These are phyloP conservation scores for Senna tora DNA, from an alignment of 306 rosid species.

Conservation along the genomic window DNA sequence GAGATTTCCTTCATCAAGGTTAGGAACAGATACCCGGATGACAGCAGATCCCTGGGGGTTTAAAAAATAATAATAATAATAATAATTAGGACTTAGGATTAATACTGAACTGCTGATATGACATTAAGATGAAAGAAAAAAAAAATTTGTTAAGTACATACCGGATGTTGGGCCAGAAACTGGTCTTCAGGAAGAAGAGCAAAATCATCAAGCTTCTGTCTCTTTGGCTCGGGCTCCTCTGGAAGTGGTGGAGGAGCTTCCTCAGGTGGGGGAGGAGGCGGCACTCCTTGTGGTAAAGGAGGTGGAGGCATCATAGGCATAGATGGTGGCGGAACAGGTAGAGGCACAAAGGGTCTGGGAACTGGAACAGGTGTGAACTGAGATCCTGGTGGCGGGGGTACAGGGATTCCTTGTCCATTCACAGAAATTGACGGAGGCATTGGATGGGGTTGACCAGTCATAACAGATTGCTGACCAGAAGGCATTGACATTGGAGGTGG, in stretches of 20 bases:
- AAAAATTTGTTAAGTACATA: constrained; percentile 38
- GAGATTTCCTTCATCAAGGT: constrained; percentile 91
- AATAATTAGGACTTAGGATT: constrained; percentile 30
- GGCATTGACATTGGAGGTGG: constrained; percentile 64
- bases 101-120: background rate
- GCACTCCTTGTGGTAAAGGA: constrained; percentile 82
- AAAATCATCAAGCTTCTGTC: constrained; percentile 85
- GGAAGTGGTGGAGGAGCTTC: constrained; percentile 99
- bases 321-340: constrained; percentile 56
- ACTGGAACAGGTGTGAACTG: constrained; percentile 59
- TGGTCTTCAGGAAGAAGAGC: constrained; percentile 87
- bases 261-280: constrained; percentile 91
- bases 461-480: constrained; percentile 67
- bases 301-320: constrained; percentile 90
- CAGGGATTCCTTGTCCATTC: constrained; percentile 58
- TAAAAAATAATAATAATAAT: no score
- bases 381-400: constrained; percentile 96
- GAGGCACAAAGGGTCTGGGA: constrained; percentile 63
- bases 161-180: constrained; percentile 87
- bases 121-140: background rate
- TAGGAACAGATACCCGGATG: constrained; percentile 77
- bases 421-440: constrained; percentile 64
- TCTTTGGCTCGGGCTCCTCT: constrained; percentile 94
- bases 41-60: constrained; percentile 70
- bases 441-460: constrained; percentile 61